A percentile compares a stretch with the other conserved stretches of the same genome.
Conservation (phyloP, 164 flowering plant genomes). For the Sedum album region DNA sequence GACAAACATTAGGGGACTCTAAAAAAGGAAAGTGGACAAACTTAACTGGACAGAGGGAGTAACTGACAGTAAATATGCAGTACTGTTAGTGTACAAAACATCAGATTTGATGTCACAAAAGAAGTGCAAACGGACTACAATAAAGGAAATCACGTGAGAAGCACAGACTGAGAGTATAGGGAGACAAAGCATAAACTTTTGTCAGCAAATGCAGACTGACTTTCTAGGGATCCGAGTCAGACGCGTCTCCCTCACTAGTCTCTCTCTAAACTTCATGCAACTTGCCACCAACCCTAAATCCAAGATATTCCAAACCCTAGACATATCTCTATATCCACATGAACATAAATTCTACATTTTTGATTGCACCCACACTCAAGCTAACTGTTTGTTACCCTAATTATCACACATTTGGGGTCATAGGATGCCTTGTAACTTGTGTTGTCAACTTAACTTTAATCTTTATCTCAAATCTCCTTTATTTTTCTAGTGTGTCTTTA, state of each 20-base stretch:
- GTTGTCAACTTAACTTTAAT: background rate
- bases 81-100: background rate
- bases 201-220: slow-evolving; percentile 5
- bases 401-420: background rate
- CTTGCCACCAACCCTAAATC: background rate
- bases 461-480: background rate
- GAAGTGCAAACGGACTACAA: background rate
- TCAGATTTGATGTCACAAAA: slow-evolving; percentile 6
- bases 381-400: background rate
- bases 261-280: background rate
- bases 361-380: background rate
- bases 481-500: background rate
- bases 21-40: no score
- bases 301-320: background rate
- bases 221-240: slow-evolving; percentile 2
- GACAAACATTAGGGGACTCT: no score
- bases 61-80: no score
- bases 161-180: background rate
- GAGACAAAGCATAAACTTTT: slow-evolving; percentile 4
- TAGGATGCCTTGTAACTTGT: background rate
- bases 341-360: no score
- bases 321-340: background rate
- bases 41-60: no score
- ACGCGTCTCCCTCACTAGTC: background rate
- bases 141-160: background rate